Evolutionary conservation across 257 asterid genomes (phyloP), one percentile per base, ranked within the genome.

Genomic region (Verbascum thapsus): DNA sequence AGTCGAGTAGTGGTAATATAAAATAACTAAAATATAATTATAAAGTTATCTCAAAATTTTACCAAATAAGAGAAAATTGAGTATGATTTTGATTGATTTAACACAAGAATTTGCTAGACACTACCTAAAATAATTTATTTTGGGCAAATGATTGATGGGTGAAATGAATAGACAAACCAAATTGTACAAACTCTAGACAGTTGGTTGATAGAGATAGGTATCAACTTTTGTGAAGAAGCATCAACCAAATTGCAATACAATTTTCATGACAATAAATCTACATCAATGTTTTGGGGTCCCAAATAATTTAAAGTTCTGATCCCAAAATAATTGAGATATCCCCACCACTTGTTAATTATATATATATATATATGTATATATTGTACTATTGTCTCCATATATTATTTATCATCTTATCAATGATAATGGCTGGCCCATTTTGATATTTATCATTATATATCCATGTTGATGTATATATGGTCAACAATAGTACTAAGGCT

Each of bases 181-280:
- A 22, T 55, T 66, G 61, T 26, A 71, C 63, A 43, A 66, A 75
- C 43, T 37, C 41, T 17, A 55, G 48, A 58, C 53, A 68, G 70
- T 64, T 68, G 81, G 53, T 40, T 68, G 81, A 72, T 53, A 57
- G 75, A 53, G 78, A 72, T 53, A 67, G 62, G 52, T 63, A 72
- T 68, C 72, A 68, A 63, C 61, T 62, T 65, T 43, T 37, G 34
- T 34, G 72, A 60, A 65, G 72, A 60, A 65, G 53, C 32, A 49
- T 23, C 41, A 61, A 67, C n/a, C 71, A 63, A 74, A 57, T 68
- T 42, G 70, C 59, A 34, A 53, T 45, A 32, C 26, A 47, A 57
- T 62, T 53, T 44, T 40, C 63, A 55, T 48, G 67, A 47, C 26
- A 61, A 53, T 12, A 26, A 5, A 72, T 35, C 41, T 53, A 60